Percentiles rank a stretch among this genome's conserved stretches.
These are phyloP conservation scores for Leccinum griseonigrum DNA, from an alignment of 1,284 basidiomycete species.

Conservation along the genomic window DNA sequence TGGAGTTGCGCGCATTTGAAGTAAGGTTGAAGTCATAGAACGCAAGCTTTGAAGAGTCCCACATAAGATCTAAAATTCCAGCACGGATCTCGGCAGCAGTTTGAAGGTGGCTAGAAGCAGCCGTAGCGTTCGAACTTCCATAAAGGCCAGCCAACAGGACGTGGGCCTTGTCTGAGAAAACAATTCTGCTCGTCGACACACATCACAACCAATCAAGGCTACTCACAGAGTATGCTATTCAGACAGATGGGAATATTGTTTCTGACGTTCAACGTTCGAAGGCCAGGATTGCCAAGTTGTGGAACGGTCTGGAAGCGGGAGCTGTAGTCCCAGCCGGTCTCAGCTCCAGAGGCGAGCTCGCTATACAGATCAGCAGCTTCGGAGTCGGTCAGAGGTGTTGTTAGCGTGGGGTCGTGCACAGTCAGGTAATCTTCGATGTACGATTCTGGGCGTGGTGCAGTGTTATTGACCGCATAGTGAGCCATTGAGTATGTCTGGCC, in stretches of 20 bases:
- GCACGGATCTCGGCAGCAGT: constrained; percentile 57
- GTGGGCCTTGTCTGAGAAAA: constrained; percentile 59
- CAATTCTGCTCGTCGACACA: constrained; percentile 6
- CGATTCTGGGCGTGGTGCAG: constrained; percentile 87
- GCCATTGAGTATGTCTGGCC: constrained; percentile 65
- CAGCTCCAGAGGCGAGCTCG: constrained; percentile 87
- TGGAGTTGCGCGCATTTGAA: constrained; percentile 55
- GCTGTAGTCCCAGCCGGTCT: constrained; percentile 66
- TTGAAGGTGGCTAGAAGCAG: constrained; percentile 53
- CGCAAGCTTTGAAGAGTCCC: constrained; percentile 78
- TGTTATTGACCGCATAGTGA: constrained; percentile 77
- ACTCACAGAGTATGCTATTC: constrained; percentile 82
- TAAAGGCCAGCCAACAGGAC: constrained; percentile 67
- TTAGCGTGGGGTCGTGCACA: constrained; percentile 58
- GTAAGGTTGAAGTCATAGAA: constrained; percentile 88
- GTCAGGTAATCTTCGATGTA: constrained; percentile 77
- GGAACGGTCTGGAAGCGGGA: constrained; percentile 44
- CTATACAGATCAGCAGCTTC: constrained; percentile 73
- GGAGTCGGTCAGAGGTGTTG: constrained; percentile 56
- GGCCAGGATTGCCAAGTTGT: constrained; percentile 50
- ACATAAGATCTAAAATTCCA: constrained; percentile 83
- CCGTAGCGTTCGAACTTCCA: constrained; percentile 41
- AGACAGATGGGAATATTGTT: constrained; percentile 75
- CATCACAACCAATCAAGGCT: not conserved
- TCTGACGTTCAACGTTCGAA: constrained; percentile 72